Evolutionary conservation across 306 rosid genomes (phyloP), one percentile per base, ranked within the genome.

Genomic region (Prunus mongolica): DNA sequence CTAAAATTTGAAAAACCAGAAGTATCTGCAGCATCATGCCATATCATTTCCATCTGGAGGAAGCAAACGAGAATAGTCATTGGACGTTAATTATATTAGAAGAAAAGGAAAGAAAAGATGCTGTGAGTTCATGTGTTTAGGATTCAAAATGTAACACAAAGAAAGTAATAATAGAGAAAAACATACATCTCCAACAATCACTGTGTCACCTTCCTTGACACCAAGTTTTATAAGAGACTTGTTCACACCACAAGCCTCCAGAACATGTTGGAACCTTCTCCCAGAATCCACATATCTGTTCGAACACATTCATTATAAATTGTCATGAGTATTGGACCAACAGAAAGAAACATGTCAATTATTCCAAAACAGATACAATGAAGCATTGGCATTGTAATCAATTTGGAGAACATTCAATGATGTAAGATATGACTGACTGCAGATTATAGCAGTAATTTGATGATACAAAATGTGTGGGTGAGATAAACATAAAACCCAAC

Each of bases 251-350:
- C 92, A 92, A 76, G 99, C 99, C 76, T 95, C 97, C 73, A 92
- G 91, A 75, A 90, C 97, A 87, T 92, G 95, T 79, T 92, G 93
- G 82, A 95, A 95, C 80, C 99, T 92, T 89, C 79, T 95, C 65
- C 84, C 99, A 18, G 97, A 95, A 70, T 95, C 99, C 84, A 84
- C 47, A 56, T 95, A 95, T 72, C 97, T 91, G 86, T 83, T 76
- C 12, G 24, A 78, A 73, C 46, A 82, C 50, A 75, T 60, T 75
- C 74, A 74, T 51, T 19, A 55, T 62, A 63, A 27, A 3, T 44
- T 79, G 61, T 79, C 66, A 71, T 54, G 60, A 78, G 73, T 61
- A 69, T 57, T 65, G 28, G 60, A 72, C 69, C 60, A 65, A 24
- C 24, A 50, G 22, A 34, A 27, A n/a, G 16, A 70, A 32, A 68